Conservation (phyloP, 306 rosid species). For the peach (Prunus persica) region Prunus_persica_NCBIv2 NC_034016.1:2041501-2042000, state of each 20-base stretch:
- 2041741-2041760: neutral
- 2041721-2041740: neutral
- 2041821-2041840: too few species aligned
- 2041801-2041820: too few species aligned
- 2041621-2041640: neutral
- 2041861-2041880: too few species aligned
- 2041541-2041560: conserved; percentile 23
- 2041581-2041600: conserved; percentile 1
- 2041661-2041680: neutral
- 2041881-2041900: too few species aligned
- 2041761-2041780: neutral
- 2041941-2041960: too few species aligned
- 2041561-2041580: conserved; percentile 12
- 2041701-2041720: neutral
- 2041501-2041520: conserved; percentile 33
- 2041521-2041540: conserved; percentile 84
- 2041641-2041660: neutral
- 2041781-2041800: neutral
- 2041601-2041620: too few species aligned
- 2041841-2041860: too few species aligned
- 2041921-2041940: too few species aligned
- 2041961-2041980: too few species aligned
- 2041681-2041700: neutral
- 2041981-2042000: too few species aligned
- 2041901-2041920: too few species aligned